These are phyloP conservation scores for Kuraishia molischiana DNA, from an alignment of 805 yeast genomes.

Conservation along the genomic window DNA sequence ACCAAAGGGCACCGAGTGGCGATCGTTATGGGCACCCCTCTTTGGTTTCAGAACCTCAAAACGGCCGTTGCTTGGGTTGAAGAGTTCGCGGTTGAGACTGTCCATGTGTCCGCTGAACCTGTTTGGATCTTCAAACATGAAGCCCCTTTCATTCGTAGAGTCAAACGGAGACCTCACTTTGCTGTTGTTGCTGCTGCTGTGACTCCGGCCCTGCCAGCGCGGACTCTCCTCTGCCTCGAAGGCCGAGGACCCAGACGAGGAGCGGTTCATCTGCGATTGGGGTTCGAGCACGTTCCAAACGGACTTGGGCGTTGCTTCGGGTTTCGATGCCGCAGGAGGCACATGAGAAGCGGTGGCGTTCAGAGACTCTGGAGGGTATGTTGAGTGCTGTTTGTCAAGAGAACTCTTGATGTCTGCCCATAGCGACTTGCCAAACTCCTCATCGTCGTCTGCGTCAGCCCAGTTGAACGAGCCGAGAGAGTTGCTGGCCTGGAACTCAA, in stretches of 20 bases:
- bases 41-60: slow-evolving; percentile 3
- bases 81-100: slow-evolving; percentile 6
- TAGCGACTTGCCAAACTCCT: slow-evolving; percentile 6
- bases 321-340: background rate
- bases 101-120: slow-evolving; percentile 3
- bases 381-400: background rate
- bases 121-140: slow-evolving; percentile 1
- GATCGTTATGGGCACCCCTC: background rate
- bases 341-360: background rate
- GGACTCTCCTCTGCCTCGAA: background rate
- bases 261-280: background rate
- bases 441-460: slow-evolving; percentile 11
- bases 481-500: background rate
- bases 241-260: background rate
- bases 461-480: slow-evolving; percentile 7
- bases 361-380: background rate
- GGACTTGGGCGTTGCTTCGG: background rate
- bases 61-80: slow-evolving; percentile 6
- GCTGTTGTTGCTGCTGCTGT: background rate
- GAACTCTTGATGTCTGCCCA: slow-evolving; percentile 10
- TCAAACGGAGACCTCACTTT: background rate
- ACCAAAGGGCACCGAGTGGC: background rate
- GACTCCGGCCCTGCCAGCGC: background rate
- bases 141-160: background rate
- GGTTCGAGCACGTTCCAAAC: background rate